Conservation (phyloP, 2,329 filamentous ascomycete species). For the Cytospora piceicola region DNA sequence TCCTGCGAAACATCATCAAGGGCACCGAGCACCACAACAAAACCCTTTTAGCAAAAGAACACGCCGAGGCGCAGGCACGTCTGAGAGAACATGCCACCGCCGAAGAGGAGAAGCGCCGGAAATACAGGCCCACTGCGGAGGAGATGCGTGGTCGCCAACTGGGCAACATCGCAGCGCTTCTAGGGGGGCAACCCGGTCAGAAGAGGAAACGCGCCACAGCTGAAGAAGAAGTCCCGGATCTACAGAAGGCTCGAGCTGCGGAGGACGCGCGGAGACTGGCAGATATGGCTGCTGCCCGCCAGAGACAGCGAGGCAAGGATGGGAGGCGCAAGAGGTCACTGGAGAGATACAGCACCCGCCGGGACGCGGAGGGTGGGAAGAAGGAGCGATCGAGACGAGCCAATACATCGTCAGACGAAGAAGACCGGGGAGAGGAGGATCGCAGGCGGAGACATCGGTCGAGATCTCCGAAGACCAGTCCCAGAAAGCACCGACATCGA, state of each 20-base stretch:
- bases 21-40: constrained; percentile 90
- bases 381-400: constrained; percentile 16
- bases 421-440: constrained; percentile 25
- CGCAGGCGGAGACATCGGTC: constrained; percentile 27
- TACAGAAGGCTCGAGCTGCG: constrained; percentile 22
- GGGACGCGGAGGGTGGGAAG: constrained; percentile 2
- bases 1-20: constrained; percentile 84
- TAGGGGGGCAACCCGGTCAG: constrained; percentile 46
- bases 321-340: constrained; percentile 25
- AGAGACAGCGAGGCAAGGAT: constrained; percentile 16
- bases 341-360: constrained; percentile 26
- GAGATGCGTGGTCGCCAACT: constrained; percentile 63
- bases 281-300: constrained; percentile 25
- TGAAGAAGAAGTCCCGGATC: constrained; percentile 27
- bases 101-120: constrained; percentile 49
- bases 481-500: constrained; percentile 26
- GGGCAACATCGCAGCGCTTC: constrained; percentile 63
- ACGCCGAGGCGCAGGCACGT: constrained; percentile 74
- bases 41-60: constrained; percentile 81
- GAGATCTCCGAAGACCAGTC: constrained; percentile 25
- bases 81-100: constrained; percentile 63
- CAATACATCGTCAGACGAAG: constrained; percentile 38
- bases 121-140: constrained; percentile 49
- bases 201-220: constrained; percentile 39
- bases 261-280: constrained; percentile 25